Evolutionary conservation across 768 basidiomycete genomes (phyloP).

Genomic region (Mycena venus): DNA sequence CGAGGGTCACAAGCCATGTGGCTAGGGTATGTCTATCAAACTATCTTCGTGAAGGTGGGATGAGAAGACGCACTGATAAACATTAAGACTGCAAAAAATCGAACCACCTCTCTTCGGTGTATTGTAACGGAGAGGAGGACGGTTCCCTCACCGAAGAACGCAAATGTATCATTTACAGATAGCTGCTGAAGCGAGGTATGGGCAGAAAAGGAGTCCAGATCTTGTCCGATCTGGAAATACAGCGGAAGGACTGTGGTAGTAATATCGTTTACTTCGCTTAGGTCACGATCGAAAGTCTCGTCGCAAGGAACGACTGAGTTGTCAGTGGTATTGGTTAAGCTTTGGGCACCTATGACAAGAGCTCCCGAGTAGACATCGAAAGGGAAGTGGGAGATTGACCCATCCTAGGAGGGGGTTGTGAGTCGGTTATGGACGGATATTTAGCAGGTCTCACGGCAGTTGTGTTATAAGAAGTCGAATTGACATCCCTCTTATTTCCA

Average conservation of each 20-base stretch:
- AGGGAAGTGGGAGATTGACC: background rate
- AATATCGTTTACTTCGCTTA: background rate
- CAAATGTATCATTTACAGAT: background rate
- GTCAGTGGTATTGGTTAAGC: too few relatives aligned
- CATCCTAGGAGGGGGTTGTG: background rate
- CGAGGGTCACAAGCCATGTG: background rate
- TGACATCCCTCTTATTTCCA: background rate
- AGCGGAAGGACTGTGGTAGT: background rate
- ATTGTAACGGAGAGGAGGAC: background rate
- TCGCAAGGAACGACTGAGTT: slow-evolving; percentile 2
- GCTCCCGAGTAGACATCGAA: background rate
- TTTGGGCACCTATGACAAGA: background rate
- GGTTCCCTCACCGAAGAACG: background rate
- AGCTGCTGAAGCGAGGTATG: slow-evolving; percentile 2
- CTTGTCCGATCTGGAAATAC: background rate
- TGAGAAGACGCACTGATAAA: background rate
- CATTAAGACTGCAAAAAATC: background rate
- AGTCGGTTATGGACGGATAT: background rate
- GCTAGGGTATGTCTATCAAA: background rate
- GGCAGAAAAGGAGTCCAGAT: background rate
- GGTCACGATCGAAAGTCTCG: background rate
- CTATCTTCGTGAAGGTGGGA: background rate
- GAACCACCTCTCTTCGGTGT: background rate
- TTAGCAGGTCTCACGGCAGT: background rate
- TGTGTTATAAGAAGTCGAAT: background rate